Base-by-base conservation (phyloP, 2,329 filamentous ascomycete species). In the Aspergillus fumigatus region DNA sequence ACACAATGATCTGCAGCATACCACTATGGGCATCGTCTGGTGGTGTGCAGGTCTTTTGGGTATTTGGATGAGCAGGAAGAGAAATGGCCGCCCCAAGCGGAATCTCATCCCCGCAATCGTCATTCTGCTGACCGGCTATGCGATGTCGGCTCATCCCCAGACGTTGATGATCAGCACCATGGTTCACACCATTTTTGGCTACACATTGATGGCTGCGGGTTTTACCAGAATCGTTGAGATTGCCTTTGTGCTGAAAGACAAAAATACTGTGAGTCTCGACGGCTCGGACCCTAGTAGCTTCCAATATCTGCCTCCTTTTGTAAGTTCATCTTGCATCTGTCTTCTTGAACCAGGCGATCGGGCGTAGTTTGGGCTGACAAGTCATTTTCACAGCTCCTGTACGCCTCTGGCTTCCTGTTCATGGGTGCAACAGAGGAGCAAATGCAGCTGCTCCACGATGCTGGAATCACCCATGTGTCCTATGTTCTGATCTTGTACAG, bases 21-120 rank as follows among this genome's bases (percentile, higher is more conserved):
- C 94, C 0, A 90, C 89, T n/a, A 97, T 99, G 93, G 94, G 94
- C n/a, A 85, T 99, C 60, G 86, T 99, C 52, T 99, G 94, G 94
- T 99, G 93, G 93, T 89, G 87, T 66, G 93, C 94, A 7, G 94
- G 94, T 25, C 78, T 99, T 29, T 83, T 93, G 10, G 94, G 94
- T 45, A 83, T 99, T 52, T 99, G 93, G 94, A 80, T 99, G 41
- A 96, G 91, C 72, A 84, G 85, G 60, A 90, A 88, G 70, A 85
- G 90, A 55, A 86, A 93, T 61, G 93, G 94, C 52, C 82, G 85
- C 45, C 92, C 94, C 8, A 92, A 93, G 80, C 85, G 94, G 64
- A 99, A 99, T 76, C 85, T 99, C 59, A 86, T 99, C 54, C 94
- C 94, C 0, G 92, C 86, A 11, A 89, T 97, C 61, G 91, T 99